These are phyloP conservation scores for Trichoderma sp. DNA, from an alignment of 2,329 filamentous ascomycete species.

Conservation along the genomic window DNA sequence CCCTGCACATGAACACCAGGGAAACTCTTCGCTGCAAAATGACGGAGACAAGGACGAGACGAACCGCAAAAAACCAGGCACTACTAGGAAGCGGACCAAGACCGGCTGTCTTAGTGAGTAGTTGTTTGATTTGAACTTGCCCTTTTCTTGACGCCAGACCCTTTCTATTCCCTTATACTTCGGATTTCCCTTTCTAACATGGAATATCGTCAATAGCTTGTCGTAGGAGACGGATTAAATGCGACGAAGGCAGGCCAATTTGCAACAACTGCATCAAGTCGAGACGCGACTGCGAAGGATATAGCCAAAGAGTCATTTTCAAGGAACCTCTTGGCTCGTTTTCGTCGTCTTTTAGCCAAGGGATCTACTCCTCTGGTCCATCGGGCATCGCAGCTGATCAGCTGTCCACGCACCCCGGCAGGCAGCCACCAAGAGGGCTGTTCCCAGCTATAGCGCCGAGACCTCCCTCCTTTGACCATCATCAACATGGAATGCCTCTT, in stretches of 20 bases:
- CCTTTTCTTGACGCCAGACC: not conserved
- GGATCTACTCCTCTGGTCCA: constrained; percentile 47
- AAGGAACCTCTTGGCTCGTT: constrained; percentile 60
- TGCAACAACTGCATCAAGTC: constrained; percentile 87
- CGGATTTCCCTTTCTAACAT: constrained; percentile 27
- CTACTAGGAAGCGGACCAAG: constrained; percentile 75
- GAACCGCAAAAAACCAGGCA: constrained; percentile 50
- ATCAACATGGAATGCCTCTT: constrained; percentile 16
- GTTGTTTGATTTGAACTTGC: constrained; percentile 12
- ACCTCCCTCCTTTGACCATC: constrained; percentile 40
- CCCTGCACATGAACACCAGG: constrained; percentile 28
- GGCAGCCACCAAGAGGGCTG: constrained; percentile 43
- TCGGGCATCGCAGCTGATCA: constrained; percentile 32
- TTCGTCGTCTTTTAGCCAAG: constrained; percentile 42
- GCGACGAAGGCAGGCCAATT: constrained; percentile 82
- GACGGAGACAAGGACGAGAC: constrained; percentile 44
- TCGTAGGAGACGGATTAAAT: constrained; percentile 93
- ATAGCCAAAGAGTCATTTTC: constrained; percentile 79
- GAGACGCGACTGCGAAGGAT: constrained; percentile 80
- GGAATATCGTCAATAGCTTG: constrained; percentile 61
- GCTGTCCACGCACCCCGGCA: constrained; percentile 39
- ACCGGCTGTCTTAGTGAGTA: constrained; percentile 84
- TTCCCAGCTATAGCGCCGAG: constrained; percentile 54
- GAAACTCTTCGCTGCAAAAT: constrained; percentile 38
- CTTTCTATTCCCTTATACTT: not conserved